Base-by-base conservation (phyloP, 768 basidiomycete species). In the Calocybe cyanea region DNA sequence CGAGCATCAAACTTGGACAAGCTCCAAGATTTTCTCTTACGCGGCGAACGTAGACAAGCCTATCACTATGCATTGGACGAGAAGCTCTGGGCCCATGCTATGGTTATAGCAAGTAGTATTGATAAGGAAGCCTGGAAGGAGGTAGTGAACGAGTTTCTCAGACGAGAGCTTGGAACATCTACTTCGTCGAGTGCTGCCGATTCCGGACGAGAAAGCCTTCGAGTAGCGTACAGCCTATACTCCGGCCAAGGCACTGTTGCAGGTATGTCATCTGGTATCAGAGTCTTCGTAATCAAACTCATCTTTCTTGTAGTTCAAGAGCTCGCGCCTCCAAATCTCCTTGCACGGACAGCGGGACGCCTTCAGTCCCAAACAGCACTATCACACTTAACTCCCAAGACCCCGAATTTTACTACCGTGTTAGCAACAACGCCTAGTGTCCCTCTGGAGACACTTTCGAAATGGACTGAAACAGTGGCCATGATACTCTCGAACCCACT, bases 51-150 rank as follows among this genome's bases (percentile, higher is more conserved):
- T 28, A 80, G 80, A 17, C 81, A 85, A 51, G 96, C 96, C 1
- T 92, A 88, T 60, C 81, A 83, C 47, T 93, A 82, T 61, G 95
- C 96, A 2, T 72, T 91, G 34, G 88, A 94, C 48, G 80, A 92
- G 63, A 86, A 80, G 57, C 64, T 98, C 33, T 99, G 95, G 94
- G 83, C 91, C 0, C 96, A 99, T 63, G 95, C 96, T 2, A 81
- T 98, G 79, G 65, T 98, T 45, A 92, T 99, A 52, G 83, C 95
- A 8, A 94, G 89, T 57, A 86, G 88, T 45, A 78, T 96, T 41
- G 95, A 95, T 63, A 90, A 88, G 55, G 93, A 96, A 21, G 75
- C 89, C 2, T 98, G 92, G 92, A 89, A 88, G 57, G 91, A 92
- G 50, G 87, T 86, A 10, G 87, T 91, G 0, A 79, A 76, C 35